These are phyloP conservation scores for Suillus weaverae DNA, from an alignment of 768 basidiomycete genomes.

Conservation along the genomic window DNA sequence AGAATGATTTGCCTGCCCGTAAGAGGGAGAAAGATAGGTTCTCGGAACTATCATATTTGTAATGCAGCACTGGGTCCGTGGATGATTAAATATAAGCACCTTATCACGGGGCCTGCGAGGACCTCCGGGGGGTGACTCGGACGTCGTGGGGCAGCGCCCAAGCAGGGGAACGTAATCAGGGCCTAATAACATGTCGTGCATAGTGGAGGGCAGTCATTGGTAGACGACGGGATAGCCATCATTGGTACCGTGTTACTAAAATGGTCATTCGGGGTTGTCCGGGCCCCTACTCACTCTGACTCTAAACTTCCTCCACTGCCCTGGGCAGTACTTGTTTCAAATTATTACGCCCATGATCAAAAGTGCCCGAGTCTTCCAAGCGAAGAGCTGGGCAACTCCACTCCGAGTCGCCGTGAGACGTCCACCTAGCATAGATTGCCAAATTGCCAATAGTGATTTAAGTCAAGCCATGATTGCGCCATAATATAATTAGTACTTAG, in stretches of 20 bases:
- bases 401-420: too few relatives aligned
- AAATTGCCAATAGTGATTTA: too few relatives aligned
- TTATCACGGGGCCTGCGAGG: background rate
- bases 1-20: background rate
- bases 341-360: too few relatives aligned
- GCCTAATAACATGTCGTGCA: too few relatives aligned
- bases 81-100: background rate
- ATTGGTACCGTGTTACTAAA: background rate
- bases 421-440: too few relatives aligned
- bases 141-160: background rate
- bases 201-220: background rate
- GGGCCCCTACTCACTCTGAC: background rate
- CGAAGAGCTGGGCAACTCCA: too few relatives aligned
- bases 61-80: background rate
- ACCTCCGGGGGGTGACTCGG: background rate
- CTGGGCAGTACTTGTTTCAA: too few relatives aligned
- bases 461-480: too few relatives aligned
- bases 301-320: background rate
- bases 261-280: background rate
- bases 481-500: too few relatives aligned
- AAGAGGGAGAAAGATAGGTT: too few relatives aligned
- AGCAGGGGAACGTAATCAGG: background rate
- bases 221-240: too few relatives aligned
- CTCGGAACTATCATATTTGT: too few relatives aligned
- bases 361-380: background rate